These are phyloP conservation scores for Suillus cothurnatus DNA, from an alignment of 768 basidiomycete genomes.

Conservation along the genomic window DNA sequence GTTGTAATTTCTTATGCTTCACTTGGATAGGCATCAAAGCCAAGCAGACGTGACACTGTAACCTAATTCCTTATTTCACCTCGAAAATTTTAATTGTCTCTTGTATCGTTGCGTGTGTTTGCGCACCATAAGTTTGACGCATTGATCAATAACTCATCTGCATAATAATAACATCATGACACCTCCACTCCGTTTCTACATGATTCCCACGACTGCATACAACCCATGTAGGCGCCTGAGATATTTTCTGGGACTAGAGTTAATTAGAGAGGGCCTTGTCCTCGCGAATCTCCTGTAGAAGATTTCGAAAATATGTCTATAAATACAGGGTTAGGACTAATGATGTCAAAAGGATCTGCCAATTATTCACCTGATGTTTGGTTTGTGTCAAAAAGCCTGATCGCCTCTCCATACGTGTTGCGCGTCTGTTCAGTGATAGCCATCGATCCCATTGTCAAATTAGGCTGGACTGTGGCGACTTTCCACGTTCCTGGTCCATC, in stretches of 20 bases:
- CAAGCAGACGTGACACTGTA: neutral
- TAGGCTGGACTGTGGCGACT: neutral
- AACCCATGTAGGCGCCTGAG: neutral
- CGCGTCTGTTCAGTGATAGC: neutral
- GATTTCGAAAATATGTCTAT: neutral
- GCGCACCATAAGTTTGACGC: neutral
- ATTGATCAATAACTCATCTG: neutral
- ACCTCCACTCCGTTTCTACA: neutral
- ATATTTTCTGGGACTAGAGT: neutral
- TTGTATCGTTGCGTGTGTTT: neutral
- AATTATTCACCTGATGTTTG: neutral
- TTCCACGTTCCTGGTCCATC: slow-evolving; percentile 4
- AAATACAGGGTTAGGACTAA: neutral
- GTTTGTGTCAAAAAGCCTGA: neutral
- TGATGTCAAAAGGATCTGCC: too few relatives aligned
- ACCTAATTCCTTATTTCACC: neutral
- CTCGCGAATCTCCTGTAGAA: neutral
- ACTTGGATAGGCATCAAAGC: neutral
- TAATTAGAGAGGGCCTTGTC: neutral
- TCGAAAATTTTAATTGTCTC: neutral
- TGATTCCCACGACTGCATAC: neutral
- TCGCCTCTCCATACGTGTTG: neutral
- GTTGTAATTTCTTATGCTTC: neutral
- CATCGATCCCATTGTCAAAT: neutral
- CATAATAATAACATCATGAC: neutral